Conservation (phyloP, 176 grass and related monocot species). For the Zea luxurians region DNA sequence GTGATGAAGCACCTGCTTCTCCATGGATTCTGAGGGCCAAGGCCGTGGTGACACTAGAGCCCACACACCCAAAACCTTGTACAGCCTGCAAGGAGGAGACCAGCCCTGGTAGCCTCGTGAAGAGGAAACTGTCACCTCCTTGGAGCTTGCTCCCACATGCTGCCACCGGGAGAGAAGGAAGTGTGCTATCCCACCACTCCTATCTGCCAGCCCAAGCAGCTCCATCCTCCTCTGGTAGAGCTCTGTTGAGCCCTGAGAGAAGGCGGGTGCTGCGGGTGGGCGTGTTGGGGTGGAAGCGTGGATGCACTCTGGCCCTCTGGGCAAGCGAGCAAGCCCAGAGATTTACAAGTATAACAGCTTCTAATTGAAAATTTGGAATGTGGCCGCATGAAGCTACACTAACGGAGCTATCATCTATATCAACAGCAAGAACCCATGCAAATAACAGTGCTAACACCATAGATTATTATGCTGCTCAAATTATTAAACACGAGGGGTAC, state of each 20-base stretch:
- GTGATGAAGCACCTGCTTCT: background rate
- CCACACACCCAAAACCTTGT: background rate
- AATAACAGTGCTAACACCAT: slow-evolving; percentile 32
- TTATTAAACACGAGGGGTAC: slow-evolving; percentile 42
- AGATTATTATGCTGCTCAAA: slow-evolving; percentile 36
- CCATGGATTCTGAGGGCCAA: background rate
- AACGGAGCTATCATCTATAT: background rate
- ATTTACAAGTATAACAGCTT: slow-evolving; percentile 17
- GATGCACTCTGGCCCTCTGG: background rate
- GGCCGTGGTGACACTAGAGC: background rate
- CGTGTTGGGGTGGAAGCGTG: background rate
- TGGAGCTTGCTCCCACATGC: background rate
- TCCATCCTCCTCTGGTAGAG: background rate
- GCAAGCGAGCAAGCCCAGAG: background rate
- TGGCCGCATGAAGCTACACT: slow-evolving; percentile 10
- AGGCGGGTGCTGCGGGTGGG: background rate
- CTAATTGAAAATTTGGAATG: background rate
- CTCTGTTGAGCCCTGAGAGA: background rate
- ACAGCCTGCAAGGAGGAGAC: background rate
- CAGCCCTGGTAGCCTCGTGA: background rate
- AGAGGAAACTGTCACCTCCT: background rate
- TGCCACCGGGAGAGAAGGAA: background rate
- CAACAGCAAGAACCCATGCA: background rate
- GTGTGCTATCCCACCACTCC: background rate
- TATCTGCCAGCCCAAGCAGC: background rate